Conservation (phyloP, 2,329 filamentous ascomycete species). For the Aspergillus aculeatinus region DNA sequence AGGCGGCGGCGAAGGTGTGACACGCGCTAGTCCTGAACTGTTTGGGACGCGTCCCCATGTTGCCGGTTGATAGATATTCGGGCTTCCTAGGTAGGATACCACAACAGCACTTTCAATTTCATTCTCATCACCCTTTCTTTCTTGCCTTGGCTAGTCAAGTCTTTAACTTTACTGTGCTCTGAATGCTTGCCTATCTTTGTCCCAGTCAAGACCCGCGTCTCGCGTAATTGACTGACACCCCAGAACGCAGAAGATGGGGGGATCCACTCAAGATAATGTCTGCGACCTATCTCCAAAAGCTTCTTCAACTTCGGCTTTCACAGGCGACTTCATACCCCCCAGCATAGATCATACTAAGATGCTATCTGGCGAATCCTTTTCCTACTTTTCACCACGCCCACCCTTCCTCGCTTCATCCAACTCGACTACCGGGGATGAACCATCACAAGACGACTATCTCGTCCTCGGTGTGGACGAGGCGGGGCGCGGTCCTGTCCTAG, state of each 20-base stretch:
- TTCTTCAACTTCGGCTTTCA: constrained; percentile 27
- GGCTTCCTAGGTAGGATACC: neutral
- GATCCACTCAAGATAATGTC: constrained; percentile 24
- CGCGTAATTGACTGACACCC: neutral
- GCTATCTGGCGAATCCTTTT: constrained; percentile 66
- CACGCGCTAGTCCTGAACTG: constrained; percentile 37
- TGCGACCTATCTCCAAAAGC: constrained; percentile 33
- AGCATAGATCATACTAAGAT: constrained; percentile 62
- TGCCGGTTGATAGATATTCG: neutral
- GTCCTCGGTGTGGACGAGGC: constrained; percentile 91
- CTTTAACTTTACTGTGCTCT: neutral
- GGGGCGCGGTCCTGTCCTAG: constrained; percentile 88
- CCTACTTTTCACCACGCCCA: constrained; percentile 70
- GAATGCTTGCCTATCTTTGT: neutral
- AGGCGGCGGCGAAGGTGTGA: constrained; percentile 23
- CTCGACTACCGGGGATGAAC: neutral
- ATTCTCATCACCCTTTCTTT: neutral
- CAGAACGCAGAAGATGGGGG: constrained; percentile 32
- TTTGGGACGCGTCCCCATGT: constrained; percentile 32
- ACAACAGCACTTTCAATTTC: neutral
- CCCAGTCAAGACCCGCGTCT: neutral
- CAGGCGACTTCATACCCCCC: constrained; percentile 62
- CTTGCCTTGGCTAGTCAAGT: neutral
- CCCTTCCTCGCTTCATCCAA: constrained; percentile 49
- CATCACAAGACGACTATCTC: constrained; percentile 15